Conservation (phyloP, 164 flowering plant species). For the Platanus orientalis region DNA sequence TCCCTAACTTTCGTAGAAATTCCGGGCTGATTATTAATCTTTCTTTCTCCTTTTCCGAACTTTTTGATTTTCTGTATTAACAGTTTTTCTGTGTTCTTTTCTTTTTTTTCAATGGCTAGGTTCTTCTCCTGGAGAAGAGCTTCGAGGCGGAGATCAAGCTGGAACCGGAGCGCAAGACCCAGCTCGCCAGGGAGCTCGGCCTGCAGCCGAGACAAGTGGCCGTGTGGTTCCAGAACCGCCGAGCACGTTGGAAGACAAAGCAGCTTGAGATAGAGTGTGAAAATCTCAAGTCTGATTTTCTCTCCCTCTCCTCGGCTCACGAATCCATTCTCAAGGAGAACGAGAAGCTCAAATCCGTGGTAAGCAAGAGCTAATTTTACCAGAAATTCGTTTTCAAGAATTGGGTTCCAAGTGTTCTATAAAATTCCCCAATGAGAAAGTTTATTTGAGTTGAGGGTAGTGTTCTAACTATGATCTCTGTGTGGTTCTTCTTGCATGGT, state of each 20-base stretch:
- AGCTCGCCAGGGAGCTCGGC: neutral
- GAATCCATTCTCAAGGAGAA: neutral
- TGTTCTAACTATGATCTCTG: too few relatives aligned
- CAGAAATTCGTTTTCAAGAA: too few relatives aligned
- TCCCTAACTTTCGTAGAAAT: too few relatives aligned
- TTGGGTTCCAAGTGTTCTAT: too few relatives aligned
- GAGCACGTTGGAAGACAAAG: slow-evolving; percentile 3
- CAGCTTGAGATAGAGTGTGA: slow-evolving; percentile 13
- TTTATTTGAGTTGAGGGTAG: too few relatives aligned
- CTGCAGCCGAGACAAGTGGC: neutral
- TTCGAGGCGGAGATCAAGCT: slow-evolving; percentile 1
- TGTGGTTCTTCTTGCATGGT: too few relatives aligned
- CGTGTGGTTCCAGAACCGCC: slow-evolving; percentile 3
- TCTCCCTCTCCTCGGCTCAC: neutral
- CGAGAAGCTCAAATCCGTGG: neutral
- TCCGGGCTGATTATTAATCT: too few relatives aligned
- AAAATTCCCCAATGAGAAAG: too few relatives aligned
- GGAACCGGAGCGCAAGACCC: neutral
- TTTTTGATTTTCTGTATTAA: too few relatives aligned
- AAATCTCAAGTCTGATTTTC: neutral
- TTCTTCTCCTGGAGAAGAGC: slow-evolving; percentile 15
- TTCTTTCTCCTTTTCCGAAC: too few relatives aligned
- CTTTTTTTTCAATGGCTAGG: neutral
- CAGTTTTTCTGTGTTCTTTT: neutral
- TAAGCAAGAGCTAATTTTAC: too few relatives aligned